Evolutionary conservation across 441 rosid genomes (phyloP).

Genomic region (Euphorbia schlechtendalii): DNA sequence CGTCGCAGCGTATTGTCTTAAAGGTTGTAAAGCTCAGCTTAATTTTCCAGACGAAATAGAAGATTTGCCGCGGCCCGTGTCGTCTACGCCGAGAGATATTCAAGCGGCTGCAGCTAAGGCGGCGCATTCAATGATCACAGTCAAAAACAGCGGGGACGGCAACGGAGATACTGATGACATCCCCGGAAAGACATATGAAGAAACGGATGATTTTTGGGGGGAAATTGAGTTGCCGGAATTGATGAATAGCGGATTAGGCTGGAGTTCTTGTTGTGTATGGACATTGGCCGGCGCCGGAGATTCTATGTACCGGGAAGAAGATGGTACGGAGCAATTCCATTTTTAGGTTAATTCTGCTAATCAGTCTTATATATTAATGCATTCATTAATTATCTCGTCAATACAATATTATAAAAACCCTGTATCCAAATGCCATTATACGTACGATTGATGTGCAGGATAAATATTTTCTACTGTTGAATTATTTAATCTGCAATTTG

Average conservation of each 20-base stretch:
- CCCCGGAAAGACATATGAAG: neutral
- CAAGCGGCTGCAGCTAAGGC: slow-evolving; percentile 84
- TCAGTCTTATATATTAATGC: too few relatives aligned
- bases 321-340: slow-evolving; percentile 13
- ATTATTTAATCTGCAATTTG: too few relatives aligned
- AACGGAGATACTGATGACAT: neutral
- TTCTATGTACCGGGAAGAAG: slow-evolving; percentile 45
- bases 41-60: slow-evolving; percentile 72
- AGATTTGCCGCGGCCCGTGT: slow-evolving; percentile 49
- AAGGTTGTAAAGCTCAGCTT: slow-evolving; percentile 68
- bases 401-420: too few relatives aligned
- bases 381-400: too few relatives aligned
- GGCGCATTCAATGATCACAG: slow-evolving; percentile 35
- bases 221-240: slow-evolving; percentile 79
- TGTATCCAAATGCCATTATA: too few relatives aligned
- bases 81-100: slow-evolving; percentile 62
- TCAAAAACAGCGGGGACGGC: slow-evolving; percentile 22
- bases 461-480: too few relatives aligned
- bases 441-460: too few relatives aligned
- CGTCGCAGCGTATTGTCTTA: slow-evolving; percentile 74
- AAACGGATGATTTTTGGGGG: slow-evolving; percentile 52
- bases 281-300: slow-evolving; percentile 22
- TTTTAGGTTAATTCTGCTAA: too few relatives aligned
- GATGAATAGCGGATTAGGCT: slow-evolving; percentile 30
- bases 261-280: slow-evolving; percentile 38